Evolutionary conservation across 1,284 basidiomycete genomes (phyloP), one percentile per base, ranked within the genome.

Genomic region (Leccinum brunneo-olivaceum): DNA sequence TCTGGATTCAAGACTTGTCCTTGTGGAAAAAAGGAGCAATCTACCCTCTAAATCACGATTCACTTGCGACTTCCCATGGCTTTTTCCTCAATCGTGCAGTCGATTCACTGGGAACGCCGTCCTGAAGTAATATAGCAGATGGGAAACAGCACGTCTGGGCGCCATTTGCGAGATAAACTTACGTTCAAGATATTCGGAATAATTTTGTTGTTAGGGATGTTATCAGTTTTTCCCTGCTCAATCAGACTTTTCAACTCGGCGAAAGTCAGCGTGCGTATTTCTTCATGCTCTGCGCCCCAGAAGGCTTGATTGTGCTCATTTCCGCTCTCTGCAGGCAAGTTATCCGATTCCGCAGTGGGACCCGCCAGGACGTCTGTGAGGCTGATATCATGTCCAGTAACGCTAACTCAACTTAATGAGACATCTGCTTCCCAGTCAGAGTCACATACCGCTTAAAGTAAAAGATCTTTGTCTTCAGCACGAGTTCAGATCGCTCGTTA

Each of bases 191-290:
- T 65, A 25, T 80, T 70, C 0, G 81, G 76, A 39, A 89, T 84
- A 34, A 69, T 47, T 48, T 79, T 82, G 57, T 87, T 89, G 53
- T 88, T 84, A 1, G 85, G 85, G 23, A 89, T 85, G 56, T 79
- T 65, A 52, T 84, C 81, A 2, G 77, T 74, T 50, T 72, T 76
- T 20, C 83, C 83, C 25, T 79, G 69, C 54, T 84, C 76, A 47
- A 89, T 84, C 44, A 89, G 67, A 33, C 70, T 70, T 53, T 83
- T 76, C 37, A 89, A 64, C 58, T 88, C 78, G 1, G 75, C 68
- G 52, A 89, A 81, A 0, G 77, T 76, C 43, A 87, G 64, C 10
- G 68, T 64, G 14, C 63, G 70, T 9, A 66, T 57, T 49, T 74
- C 65, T 66, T 58, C 44, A n/a, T 45, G 43, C 32, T 37, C 46